These are phyloP conservation scores for Nitzschia sp. DNA, from an alignment of 108 stramenopile genomes.

Conservation along the genomic window DNA sequence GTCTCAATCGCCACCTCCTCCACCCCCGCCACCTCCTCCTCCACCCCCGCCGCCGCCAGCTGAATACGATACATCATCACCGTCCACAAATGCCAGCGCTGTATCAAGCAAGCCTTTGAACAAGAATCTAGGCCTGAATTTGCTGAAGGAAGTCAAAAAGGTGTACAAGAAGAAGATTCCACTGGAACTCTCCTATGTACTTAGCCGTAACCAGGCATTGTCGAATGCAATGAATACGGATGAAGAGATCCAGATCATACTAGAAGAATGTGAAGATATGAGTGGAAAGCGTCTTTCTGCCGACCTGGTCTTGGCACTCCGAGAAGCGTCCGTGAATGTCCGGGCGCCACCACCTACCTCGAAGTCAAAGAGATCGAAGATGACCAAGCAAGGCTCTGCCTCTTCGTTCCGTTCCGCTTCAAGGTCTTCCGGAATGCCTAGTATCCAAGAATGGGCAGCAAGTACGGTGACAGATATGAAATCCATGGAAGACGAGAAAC, in stretches of 20 bases:
- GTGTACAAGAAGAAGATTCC: constrained; percentile 3
- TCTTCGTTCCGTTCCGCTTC: constrained; percentile 16
- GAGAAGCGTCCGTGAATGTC: constrained; percentile 16
- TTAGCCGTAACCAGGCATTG: constrained; percentile 2
- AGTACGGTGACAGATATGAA: constrained; percentile 4
- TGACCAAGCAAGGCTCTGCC: constrained; percentile 14
- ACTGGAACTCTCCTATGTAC: constrained; percentile 2
- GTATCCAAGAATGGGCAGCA: constrained; percentile 21
- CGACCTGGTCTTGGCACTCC: constrained; percentile 16
- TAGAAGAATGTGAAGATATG: constrained; percentile 24
- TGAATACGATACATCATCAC: background rate
- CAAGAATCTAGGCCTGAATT: constrained; percentile 2
- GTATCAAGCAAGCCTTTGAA: background rate
- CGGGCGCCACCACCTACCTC: background rate
- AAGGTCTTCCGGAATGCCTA: constrained; percentile 26
- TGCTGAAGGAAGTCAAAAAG: constrained; percentile 4
- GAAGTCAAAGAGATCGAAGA: constrained; percentile 6
- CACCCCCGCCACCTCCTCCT: constrained; percentile 14
- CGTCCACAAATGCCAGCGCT: background rate
- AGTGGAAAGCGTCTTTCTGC: constrained; percentile 17
- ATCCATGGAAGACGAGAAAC: too few relatives aligned
- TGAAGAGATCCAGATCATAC: constrained; percentile 18
- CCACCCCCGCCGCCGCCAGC: constrained; percentile 1
- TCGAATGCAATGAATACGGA: constrained; percentile 24
- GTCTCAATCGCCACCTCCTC: background rate